Conservation (phyloP, 2,329 filamentous ascomycete species). For the Fusarium marasasianum region DNA sequence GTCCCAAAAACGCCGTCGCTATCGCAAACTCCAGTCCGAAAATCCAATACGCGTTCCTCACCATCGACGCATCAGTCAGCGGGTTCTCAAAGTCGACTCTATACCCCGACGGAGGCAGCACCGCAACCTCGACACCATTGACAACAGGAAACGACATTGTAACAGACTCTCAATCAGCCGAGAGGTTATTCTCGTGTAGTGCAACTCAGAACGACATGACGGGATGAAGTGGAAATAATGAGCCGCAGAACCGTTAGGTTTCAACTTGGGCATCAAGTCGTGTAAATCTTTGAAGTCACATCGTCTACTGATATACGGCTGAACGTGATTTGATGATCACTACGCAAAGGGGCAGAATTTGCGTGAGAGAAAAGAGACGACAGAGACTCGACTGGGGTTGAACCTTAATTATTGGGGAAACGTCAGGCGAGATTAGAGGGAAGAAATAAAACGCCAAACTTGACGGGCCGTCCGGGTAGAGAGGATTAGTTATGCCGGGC, state of each 20-base stretch:
- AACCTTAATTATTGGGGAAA: background rate
- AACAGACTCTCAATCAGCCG: background rate
- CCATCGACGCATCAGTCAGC: background rate
- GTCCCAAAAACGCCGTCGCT: slow-evolving; percentile 2
- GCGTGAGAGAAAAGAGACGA: background rate
- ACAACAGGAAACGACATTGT: slow-evolving; percentile 10
- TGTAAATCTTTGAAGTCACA: background rate
- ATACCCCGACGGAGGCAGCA: background rate
- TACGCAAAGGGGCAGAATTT: background rate
- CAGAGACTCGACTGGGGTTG: background rate
- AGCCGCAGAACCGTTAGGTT: background rate
- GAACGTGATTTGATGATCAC: background rate
- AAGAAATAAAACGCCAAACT: background rate
- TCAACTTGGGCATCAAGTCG: background rate
- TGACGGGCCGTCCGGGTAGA: background rate
- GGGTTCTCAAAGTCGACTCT: background rate
- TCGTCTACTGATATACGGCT: background rate
- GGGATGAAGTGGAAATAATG: background rate
- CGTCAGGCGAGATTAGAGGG: background rate
- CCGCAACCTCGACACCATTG: slow-evolving; percentile 7
- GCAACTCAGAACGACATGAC: background rate
- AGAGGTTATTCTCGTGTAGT: too few relatives aligned
- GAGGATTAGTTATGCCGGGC: background rate
- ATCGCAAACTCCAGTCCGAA: slow-evolving; percentile 4
- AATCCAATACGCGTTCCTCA: slow-evolving; percentile 15